Conservation (phyloP, 257 asterid species). For the Gynochthodes officinalis region DNA sequence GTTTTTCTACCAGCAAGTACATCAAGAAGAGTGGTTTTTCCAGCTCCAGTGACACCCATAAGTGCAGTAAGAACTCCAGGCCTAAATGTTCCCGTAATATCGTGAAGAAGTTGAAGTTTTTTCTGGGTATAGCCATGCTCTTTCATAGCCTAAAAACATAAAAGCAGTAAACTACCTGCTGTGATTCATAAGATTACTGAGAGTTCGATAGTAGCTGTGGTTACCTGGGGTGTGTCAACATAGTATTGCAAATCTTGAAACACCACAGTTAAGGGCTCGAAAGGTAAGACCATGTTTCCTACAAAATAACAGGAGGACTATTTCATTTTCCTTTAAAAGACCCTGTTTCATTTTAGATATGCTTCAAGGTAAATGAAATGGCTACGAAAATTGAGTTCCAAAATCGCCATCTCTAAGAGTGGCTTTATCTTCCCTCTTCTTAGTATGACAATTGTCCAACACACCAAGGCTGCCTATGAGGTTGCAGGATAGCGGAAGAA, state of each 20-base stretch:
- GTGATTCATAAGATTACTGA: neutral
- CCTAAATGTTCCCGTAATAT: slow-evolving; percentile 48
- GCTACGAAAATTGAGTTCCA: neutral
- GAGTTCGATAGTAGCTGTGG: neutral
- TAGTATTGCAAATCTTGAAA: slow-evolving; percentile 55
- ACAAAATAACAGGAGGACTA: slow-evolving; percentile 11
- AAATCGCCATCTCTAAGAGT: neutral
- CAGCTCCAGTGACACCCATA: slow-evolving; percentile 71
- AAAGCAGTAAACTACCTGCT: neutral
- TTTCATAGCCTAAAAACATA: slow-evolving; percentile 45
- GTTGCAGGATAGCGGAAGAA: no score
- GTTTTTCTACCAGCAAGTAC: slow-evolving; percentile 66
- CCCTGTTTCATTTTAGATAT: no score
- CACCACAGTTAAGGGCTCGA: slow-evolving; percentile 45
- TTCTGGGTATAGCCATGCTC: slow-evolving; percentile 47
- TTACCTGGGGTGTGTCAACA: slow-evolving; percentile 50
- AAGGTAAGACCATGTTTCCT: slow-evolving; percentile 64
- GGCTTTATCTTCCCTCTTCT: no score
- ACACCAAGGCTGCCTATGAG: no score
- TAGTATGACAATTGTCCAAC: no score
- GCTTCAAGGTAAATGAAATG: no score
- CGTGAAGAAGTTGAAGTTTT: slow-evolving; percentile 45
- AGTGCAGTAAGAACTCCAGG: slow-evolving; percentile 65
- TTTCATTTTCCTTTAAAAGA: neutral
- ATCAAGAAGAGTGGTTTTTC: slow-evolving; percentile 63